These are phyloP conservation scores for Craterostigma plantagineum DNA, from an alignment of 257 asterid genomes.

Conservation along the genomic window DNA sequence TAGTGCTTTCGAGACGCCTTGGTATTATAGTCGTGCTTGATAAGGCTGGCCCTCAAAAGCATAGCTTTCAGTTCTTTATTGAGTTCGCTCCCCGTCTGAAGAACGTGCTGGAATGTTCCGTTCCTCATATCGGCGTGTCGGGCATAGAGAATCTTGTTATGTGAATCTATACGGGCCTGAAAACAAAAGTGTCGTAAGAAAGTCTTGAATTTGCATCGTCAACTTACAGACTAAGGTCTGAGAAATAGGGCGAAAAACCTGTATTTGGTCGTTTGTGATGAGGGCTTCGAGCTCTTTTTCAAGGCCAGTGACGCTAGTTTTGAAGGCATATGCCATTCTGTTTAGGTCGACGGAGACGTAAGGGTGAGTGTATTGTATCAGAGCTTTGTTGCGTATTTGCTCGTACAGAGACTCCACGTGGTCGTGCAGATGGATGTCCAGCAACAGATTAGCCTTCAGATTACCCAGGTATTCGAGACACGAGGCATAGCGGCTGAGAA, in stretches of 20 bases:
- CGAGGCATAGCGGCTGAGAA: conserved; percentile 75
- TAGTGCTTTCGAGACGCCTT: conserved; percentile 41
- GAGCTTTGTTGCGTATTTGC: conserved; percentile 90
- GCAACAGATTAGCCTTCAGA: conserved; percentile 67
- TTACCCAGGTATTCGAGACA: conserved; percentile 83
- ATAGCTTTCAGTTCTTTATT: conserved; percentile 67
- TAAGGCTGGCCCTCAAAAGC: conserved; percentile 80
- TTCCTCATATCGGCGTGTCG: conserved; percentile 95
- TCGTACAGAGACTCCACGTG: conserved; percentile 80
- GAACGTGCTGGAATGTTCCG: conserved; percentile 72
- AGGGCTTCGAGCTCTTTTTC: conserved; percentile 90
- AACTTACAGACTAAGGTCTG: too few relatives aligned
- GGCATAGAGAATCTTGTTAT: conserved; percentile 86
- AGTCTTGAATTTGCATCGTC: too few relatives aligned
- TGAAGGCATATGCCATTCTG: conserved; percentile 95
- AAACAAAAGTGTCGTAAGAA: background rate
- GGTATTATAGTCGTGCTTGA: conserved; percentile 49
- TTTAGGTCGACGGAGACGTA: conserved; percentile 80
- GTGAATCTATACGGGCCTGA: conserved; percentile 97
- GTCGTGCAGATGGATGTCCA: conserved; percentile 87
- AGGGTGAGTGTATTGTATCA: conserved; percentile 88
- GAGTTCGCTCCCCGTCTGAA: conserved; percentile 69
- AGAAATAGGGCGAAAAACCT: conserved; percentile 45
- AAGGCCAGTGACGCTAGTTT: conserved; percentile 49
- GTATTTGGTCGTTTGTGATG: conserved; percentile 75